Percentiles rank a stretch among this genome's conserved stretches.
Evolutionary conservation across 202 grass and related monocot genomes (phyloP).

Genomic region (Elaeis oleifera): DNA sequence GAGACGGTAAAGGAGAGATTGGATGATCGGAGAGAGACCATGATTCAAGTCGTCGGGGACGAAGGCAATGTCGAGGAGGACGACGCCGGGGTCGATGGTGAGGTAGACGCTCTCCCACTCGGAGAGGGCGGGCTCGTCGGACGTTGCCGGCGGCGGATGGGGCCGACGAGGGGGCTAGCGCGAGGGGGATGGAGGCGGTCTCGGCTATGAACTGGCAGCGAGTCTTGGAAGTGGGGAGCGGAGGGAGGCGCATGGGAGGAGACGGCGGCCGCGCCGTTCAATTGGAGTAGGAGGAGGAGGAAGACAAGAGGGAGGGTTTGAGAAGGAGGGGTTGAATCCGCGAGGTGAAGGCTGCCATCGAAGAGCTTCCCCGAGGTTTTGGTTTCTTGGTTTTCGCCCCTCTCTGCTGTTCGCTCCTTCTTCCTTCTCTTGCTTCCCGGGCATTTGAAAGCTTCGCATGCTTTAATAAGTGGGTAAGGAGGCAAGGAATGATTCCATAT

Average conservation of each 20-base stretch:
- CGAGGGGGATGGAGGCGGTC: conserved; percentile 20
- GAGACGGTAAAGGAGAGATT: too few species aligned
- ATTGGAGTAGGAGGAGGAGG: background rate
- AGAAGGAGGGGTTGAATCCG: conserved; percentile 7
- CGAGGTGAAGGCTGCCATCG: conserved; percentile 53
- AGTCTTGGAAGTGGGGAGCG: background rate
- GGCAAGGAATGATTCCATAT: too few species aligned
- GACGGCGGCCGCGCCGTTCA: conserved; percentile 12
- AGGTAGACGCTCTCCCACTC: conserved; percentile 83
- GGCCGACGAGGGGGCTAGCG: conserved; percentile 13
- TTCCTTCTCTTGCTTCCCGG: too few species aligned
- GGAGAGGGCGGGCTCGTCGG: conserved; percentile 38
- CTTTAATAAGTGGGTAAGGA: too few species aligned
- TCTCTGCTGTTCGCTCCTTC: too few species aligned
- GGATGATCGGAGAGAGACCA: conserved; percentile 14
- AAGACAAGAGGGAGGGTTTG: conserved; percentile 17
- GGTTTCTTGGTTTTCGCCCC: too few species aligned
- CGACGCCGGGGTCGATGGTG: conserved; percentile 86
- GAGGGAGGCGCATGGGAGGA: conserved; percentile 1
- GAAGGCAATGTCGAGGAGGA: conserved; percentile 95
- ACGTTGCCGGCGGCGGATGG: conserved; percentile 24
- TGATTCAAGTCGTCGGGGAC: conserved; percentile 71
- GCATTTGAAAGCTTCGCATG: too few species aligned
- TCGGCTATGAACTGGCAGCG: conserved; percentile 70
- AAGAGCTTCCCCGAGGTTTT: background rate